These are phyloP conservation scores for Musa beccarii DNA, from an alignment of 176 grass and related monocot genomes.

Conservation along the genomic window DNA sequence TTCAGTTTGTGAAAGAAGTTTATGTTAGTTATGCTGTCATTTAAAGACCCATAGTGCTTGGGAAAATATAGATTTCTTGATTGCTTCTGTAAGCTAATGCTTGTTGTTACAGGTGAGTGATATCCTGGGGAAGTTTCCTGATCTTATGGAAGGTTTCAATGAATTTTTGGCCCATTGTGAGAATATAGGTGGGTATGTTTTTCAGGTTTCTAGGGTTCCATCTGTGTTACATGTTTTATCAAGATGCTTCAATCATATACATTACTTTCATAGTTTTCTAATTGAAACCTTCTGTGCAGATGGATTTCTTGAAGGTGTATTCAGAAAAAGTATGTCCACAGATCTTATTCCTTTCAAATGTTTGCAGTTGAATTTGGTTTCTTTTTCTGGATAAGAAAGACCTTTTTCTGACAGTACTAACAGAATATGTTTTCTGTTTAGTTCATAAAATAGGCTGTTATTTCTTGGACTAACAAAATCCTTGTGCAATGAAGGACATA, in stretches of 20 bases:
- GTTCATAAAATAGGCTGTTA: background rate
- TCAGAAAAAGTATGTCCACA: constrained; percentile 54
- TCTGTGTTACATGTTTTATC: constrained; percentile 1
- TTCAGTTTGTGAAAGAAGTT: too few relatives aligned
- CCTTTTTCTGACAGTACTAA: background rate
- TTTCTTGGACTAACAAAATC: constrained; percentile 5
- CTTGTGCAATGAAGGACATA: constrained; percentile 40
- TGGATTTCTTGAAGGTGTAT: constrained; percentile 58
- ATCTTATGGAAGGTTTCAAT: constrained; percentile 60
- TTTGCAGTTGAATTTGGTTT: background rate
- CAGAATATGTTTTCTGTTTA: background rate
- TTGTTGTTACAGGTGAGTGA: constrained; percentile 39
- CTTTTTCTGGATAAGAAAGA: background rate
- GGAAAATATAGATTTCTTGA: too few relatives aligned
- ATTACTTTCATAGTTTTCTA: background rate
- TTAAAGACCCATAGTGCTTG: too few relatives aligned
- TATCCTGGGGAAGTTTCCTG: constrained; percentile 54
- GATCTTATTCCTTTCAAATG: background rate
- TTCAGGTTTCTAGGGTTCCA: too few relatives aligned
- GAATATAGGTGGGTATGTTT: constrained; percentile 45
- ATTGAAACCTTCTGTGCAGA: constrained; percentile 41
- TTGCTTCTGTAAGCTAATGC: background rate
- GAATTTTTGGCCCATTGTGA: constrained; percentile 69
- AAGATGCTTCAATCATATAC: constrained; percentile 7
- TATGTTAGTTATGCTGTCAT: too few relatives aligned